Evolutionary conservation across 2,329 filamentous ascomycete species (phyloP), one percentile per base, ranked within the genome.

Genomic region (Hypoxylon sp.): DNA sequence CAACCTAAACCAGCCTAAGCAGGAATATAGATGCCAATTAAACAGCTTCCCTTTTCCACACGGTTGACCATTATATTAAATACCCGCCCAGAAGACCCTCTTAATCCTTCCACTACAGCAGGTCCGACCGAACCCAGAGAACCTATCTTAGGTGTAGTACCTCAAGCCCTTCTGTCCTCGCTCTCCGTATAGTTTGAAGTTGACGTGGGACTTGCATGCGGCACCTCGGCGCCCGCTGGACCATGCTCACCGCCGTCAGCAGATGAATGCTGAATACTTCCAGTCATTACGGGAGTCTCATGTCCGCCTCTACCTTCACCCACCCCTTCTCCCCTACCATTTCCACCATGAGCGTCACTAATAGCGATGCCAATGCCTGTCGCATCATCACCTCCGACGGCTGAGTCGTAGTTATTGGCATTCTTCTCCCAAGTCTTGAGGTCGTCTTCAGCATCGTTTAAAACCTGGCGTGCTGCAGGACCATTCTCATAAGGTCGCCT

Each of bases 401-500:
- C 37, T 24, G 63, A 60, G 48, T 63, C 51, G 22, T 53, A 51
- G 17, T 77, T 72, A 17, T 85, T 82, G 6, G 73, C 68, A 56
- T 85, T 83, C 3, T 83, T 83, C 61, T 83, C 83, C 93, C 95
- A 98, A 44, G 88, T 87, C 60, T 91, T 89, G 68, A 99, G 88
- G 73, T 97, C 93, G 59, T 93, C 91, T 80, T 99, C 96, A 46
- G 94, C 94, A 70, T 98, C 94, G 76, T 97, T 96, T 26, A 99
- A 88, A 50, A 98, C 88, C 79, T 97, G 92, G 58, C 94, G 90
- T 1, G 93, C 94, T 71, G 91, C 89, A 11, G 87, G 83, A 8
- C 82, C 84, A 64, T 90, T 83, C 37, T 88, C 84, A 78, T 96
- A 98, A 0, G 86, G 80, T n/a, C 86, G 84, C 55, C 91, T 90